Evolutionary conservation across 306 rosid species (phyloP).

Genomic region (Astragalus membranaceus): DNA sequence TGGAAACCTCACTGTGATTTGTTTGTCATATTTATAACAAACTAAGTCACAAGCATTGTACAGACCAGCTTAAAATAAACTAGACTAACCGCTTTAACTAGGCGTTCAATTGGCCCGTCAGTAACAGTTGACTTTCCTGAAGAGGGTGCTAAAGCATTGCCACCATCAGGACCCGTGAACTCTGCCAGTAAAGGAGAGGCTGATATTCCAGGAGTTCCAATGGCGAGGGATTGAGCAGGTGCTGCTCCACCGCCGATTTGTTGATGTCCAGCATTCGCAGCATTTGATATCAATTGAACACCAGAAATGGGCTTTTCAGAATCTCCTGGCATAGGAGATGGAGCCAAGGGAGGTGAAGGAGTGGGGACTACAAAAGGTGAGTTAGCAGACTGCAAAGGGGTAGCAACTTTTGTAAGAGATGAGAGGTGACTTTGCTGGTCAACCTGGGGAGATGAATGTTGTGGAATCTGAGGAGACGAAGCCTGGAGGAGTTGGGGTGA

Average conservation of each 20-base stretch:
- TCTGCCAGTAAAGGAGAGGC: constrained; percentile 98
- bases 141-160: constrained; percentile 47
- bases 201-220: constrained; percentile 98
- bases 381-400: constrained; percentile 84
- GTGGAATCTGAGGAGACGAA: constrained; percentile 89
- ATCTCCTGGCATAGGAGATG: constrained; percentile 91
- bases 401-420: constrained; percentile 62
- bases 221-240: constrained; percentile 83
- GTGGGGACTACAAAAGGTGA: constrained; percentile 86
- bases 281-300: constrained; percentile 55
- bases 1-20: not conserved
- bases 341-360: constrained; percentile 92
- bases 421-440: constrained; percentile 71
- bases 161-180: constrained; percentile 70
- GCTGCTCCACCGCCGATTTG: constrained; percentile 46
- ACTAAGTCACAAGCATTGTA: not conserved
- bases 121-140: constrained; percentile 71
- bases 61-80: constrained; percentile 16
- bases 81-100: constrained; percentile 73
- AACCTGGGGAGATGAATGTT: constrained; percentile 94
- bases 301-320: constrained; percentile 70
- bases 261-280: constrained; percentile 65
- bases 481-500: constrained; percentile 81
- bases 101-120: constrained; percentile 89
- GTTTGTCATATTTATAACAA: constrained; percentile 2